Percentiles rank a stretch among this genome's conserved stretches.
Conservation (phyloP, 2,329 filamentous ascomycete species). For the Leptographium flavum region DNA sequence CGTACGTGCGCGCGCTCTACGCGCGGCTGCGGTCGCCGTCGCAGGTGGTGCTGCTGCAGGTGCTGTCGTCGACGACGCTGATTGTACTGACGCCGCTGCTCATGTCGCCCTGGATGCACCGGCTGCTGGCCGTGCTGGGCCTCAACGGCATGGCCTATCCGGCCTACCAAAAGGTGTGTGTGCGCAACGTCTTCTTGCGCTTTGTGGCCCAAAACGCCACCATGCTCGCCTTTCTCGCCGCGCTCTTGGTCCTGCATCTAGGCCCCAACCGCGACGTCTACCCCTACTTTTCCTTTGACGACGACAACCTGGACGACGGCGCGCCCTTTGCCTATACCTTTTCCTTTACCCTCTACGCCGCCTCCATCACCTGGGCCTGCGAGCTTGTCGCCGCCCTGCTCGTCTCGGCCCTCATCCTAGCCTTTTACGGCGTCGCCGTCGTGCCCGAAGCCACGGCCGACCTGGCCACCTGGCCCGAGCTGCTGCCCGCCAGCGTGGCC, state of each 20-base stretch:
- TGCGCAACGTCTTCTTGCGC: slow-evolving; percentile 52
- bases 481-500: slow-evolving; percentile 50
- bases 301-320: slow-evolving; percentile 11
- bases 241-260: slow-evolving; percentile 51
- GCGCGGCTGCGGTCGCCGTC: slow-evolving; percentile 49
- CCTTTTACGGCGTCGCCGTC: slow-evolving; percentile 46
- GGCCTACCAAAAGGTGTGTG: slow-evolving; percentile 51
- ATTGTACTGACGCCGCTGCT: slow-evolving; percentile 50
- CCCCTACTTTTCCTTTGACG: slow-evolving; percentile 54
- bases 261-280: slow-evolving; percentile 54
- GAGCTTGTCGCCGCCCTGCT: slow-evolving; percentile 48
- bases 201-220: slow-evolving; percentile 53
- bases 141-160: slow-evolving; percentile 45
- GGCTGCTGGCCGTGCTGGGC: slow-evolving; percentile 34
- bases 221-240: slow-evolving; percentile 54
- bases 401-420: slow-evolving; percentile 42
- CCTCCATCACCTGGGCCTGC: slow-evolving; percentile 51
- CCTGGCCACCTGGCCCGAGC: slow-evolving; percentile 50
- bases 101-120: slow-evolving; percentile 46
- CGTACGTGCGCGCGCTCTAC: slow-evolving; percentile 55
- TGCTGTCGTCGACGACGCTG: slow-evolving; percentile 47
- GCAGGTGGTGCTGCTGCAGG: slow-evolving; percentile 52
- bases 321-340: slow-evolving; percentile 39
- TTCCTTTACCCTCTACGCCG: slow-evolving; percentile 47
- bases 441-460: slow-evolving; percentile 51